Percentiles rank a stretch among this genome's conserved stretches.
These are phyloP conservation scores for Aspergillus neotritici DNA, from an alignment of 2,329 filamentous ascomycete genomes.

Conservation along the genomic window DNA sequence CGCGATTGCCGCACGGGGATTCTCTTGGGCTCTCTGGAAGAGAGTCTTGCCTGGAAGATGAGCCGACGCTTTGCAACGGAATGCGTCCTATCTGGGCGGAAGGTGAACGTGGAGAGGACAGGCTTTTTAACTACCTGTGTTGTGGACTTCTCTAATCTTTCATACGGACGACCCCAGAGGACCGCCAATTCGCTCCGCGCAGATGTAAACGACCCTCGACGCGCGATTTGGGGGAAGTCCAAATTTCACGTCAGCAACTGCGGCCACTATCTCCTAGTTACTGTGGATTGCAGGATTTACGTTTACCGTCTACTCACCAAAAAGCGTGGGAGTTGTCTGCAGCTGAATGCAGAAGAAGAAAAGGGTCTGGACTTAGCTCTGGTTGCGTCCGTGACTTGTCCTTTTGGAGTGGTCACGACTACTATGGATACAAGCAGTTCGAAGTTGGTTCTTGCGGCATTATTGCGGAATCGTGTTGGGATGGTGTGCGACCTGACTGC, in stretches of 20 bases:
- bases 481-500: constrained; percentile 53
- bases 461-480: constrained; percentile 56
- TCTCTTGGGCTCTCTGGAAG: constrained; percentile 33
- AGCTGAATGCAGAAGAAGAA: constrained; percentile 20
- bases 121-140: constrained; percentile 36
- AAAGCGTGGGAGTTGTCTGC: constrained; percentile 8
- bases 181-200: constrained; percentile 16
- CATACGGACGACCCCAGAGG: constrained; percentile 7
- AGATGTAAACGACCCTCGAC: constrained; percentile 14
- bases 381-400: constrained; percentile 53
- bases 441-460: constrained; percentile 51
- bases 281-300: constrained; percentile 50
- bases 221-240: constrained; percentile 18
- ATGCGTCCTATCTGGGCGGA: constrained; percentile 41
- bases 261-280: constrained; percentile 53
- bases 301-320: constrained; percentile 46
- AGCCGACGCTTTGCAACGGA: constrained; percentile 47
- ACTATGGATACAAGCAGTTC: constrained; percentile 58
- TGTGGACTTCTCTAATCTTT: constrained; percentile 24
- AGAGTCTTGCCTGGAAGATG: constrained; percentile 34
- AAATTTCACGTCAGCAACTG: constrained; percentile 54
- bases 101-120: constrained; percentile 23
- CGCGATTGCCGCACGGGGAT: constrained; percentile 25
- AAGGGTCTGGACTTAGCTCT: constrained; percentile 36
- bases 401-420: constrained; percentile 52